Evolutionary conservation across 1,139 yeast genomes (phyloP).

Genomic region (Pichia sp.): DNA sequence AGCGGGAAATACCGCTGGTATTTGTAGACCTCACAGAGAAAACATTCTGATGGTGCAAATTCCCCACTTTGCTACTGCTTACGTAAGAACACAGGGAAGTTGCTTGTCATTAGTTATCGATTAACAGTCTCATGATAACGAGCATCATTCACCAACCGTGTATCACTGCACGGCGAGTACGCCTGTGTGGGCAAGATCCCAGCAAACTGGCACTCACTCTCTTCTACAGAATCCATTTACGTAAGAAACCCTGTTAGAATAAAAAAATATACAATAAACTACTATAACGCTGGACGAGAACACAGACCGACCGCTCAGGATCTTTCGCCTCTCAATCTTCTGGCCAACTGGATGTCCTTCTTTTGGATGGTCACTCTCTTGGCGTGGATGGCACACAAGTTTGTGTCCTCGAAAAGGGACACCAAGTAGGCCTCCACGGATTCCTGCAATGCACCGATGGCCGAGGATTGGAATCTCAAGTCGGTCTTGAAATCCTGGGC

Average conservation of each 20-base stretch:
- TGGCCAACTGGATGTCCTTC: slow-evolving; percentile 98
- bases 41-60: too few relatives aligned
- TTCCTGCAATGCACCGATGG: slow-evolving; percentile 98
- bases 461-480: slow-evolving; percentile 97
- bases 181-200: too few relatives aligned
- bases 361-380: slow-evolving; percentile 99
- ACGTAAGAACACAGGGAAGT: too few relatives aligned
- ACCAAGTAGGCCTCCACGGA: slow-evolving; percentile 96
- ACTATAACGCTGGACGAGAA: background rate
- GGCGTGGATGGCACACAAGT: slow-evolving; percentile 98
- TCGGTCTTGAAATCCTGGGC: slow-evolving; percentile 98
- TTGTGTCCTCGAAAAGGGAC: slow-evolving; percentile 68
- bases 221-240: too few relatives aligned
- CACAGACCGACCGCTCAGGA: slow-evolving; percentile 38
- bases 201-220: too few relatives aligned
- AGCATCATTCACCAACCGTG: too few relatives aligned
- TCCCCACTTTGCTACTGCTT: too few relatives aligned
- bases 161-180: too few relatives aligned
- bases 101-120: too few relatives aligned
- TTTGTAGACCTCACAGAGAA: too few relatives aligned
- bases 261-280: slow-evolving; percentile 7
- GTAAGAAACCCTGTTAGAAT: slow-evolving; percentile 5
- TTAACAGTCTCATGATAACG: too few relatives aligned
- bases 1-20: too few relatives aligned
- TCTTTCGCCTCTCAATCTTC: slow-evolving; percentile 99